Evolutionary conservation across 1,284 basidiomycete species (phyloP), one percentile per base, ranked within the genome.

Genomic region (Tylopilus sp.): DNA sequence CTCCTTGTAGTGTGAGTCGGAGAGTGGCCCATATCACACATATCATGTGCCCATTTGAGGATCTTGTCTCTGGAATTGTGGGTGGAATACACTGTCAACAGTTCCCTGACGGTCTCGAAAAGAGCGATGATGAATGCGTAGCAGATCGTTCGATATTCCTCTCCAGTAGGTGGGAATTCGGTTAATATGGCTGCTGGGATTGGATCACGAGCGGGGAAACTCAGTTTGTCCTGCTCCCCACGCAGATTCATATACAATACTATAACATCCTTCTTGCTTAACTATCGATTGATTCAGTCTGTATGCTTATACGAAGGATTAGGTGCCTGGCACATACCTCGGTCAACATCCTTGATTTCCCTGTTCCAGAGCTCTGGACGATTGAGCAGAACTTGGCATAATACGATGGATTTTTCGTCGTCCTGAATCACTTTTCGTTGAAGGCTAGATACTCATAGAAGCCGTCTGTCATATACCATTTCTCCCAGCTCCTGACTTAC

Each of bases 181-280:
- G 63, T 66, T 49, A 74, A 32, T 26, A 72, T 66, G 2, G 36
- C 2, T 2, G 65, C 60, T 16, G 66, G 66, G 16, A 74, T 51
- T 8, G 0, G 15, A 53, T 72, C 70, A 1, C 63, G 64, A 0
- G 1, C 1, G 18, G 70, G 72, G 24, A 74, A 72, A 8, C 60
- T 32, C 1, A 44, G 8, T 9, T 4, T 26, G 18, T 64, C 67
- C 0, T 8, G 7, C 6, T 57, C n/a, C 1, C 2, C 54, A 3
- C 69, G 56, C 12, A 74, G 8, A 53, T 72, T 74, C 61, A 72
- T 69, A 53, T 73, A 74, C 4, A 74, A 51, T 0, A 74, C 71
- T 6, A 67, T 32, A 5, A 71, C 60, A 2, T 47, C 53, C n/a
- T 65, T 65, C 53, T 52, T 66, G 29, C 53, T 12, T 24, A 74